These are phyloP conservation scores for Fusarium aywerte DNA, from an alignment of 2,329 filamentous ascomycete genomes.

Conservation along the genomic window DNA sequence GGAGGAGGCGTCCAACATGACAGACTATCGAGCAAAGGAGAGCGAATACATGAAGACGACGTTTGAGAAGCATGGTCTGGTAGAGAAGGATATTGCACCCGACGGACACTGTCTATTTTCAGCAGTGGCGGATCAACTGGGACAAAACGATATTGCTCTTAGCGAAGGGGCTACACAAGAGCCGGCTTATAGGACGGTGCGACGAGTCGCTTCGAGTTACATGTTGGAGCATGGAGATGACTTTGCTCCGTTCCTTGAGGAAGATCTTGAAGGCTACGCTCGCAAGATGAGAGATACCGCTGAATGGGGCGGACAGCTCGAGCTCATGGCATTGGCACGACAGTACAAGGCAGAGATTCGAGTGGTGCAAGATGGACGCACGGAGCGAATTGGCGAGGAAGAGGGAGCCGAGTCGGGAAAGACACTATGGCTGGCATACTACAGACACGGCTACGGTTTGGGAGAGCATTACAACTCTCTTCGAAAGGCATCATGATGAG, in stretches of 20 bases:
- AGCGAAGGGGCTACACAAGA: slow-evolving; percentile 28
- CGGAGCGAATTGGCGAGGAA: slow-evolving; percentile 74
- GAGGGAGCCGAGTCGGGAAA: slow-evolving; percentile 63
- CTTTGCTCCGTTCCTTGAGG: slow-evolving; percentile 88
- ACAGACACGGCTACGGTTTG: slow-evolving; percentile 90
- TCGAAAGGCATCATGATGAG: slow-evolving; percentile 55
- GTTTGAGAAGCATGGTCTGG: slow-evolving; percentile 71
- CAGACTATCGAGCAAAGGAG: slow-evolving; percentile 77
- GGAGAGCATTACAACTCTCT: slow-evolving; percentile 98
- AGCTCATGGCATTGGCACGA: slow-evolving; percentile 84
- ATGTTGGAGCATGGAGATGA: slow-evolving; percentile 80
- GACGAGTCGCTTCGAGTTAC: slow-evolving; percentile 78
- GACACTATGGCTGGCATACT: slow-evolving; percentile 88
- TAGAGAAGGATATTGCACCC: slow-evolving; percentile 82
- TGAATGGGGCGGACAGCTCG: slow-evolving; percentile 95
- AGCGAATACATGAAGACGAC: slow-evolving; percentile 74
- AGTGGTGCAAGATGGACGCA: slow-evolving; percentile 84
- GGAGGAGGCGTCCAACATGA: slow-evolving; percentile 78
- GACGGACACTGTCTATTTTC: slow-evolving; percentile 97
- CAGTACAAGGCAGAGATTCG: slow-evolving; percentile 83
- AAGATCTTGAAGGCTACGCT: slow-evolving; percentile 78
- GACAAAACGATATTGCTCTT: slow-evolving; percentile 61
- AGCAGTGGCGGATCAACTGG: slow-evolving; percentile 86
- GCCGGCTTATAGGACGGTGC: slow-evolving; percentile 71
- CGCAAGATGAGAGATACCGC: slow-evolving; percentile 84